Evolutionary conservation across 768 basidiomycete genomes (phyloP).

Genomic region (Suillus plorans): DNA sequence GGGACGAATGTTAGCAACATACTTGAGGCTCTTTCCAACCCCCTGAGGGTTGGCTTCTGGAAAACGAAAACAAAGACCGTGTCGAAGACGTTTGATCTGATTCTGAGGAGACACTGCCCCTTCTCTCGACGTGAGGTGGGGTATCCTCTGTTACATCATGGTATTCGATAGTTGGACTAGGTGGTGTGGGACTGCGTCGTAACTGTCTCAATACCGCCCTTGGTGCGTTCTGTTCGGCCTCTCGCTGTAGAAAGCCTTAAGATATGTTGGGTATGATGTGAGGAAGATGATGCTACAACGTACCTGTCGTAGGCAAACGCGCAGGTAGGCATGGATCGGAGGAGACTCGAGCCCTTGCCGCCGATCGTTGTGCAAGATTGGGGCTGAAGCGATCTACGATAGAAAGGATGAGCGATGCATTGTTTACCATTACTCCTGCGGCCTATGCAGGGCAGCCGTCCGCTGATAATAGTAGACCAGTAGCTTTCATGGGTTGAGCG

Average conservation of each 20-base stretch:
- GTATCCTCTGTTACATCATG: constrained; percentile 22
- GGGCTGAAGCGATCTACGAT: constrained; percentile 28
- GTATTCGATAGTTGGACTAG: constrained; percentile 19
- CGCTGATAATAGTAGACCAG: not conserved
- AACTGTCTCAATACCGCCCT: constrained; percentile 57
- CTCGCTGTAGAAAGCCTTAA: constrained; percentile 68
- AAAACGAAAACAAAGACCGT: constrained; percentile 13
- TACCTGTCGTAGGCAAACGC: constrained; percentile 68
- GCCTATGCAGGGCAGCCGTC: constrained; percentile 1
- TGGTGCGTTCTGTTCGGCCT: constrained; percentile 61
- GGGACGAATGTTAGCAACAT: constrained; percentile 10
- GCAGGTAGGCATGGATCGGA: constrained; percentile 63
- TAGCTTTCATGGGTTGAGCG: not conserved
- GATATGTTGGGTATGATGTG: constrained; percentile 23
- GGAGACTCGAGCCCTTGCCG: constrained; percentile 39
- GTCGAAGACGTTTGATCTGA: constrained; percentile 25
- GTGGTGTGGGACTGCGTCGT: constrained; percentile 43
- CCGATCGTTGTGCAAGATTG: constrained; percentile 20
- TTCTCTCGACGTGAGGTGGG: constrained; percentile 11
- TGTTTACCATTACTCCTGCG: constrained; percentile 47
- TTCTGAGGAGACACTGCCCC: constrained; percentile 16
- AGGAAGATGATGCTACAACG: constrained; percentile 21
- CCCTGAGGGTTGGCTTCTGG: constrained; percentile 14
- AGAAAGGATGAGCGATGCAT: constrained; percentile 36
- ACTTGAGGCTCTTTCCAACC: constrained; percentile 59